Evolutionary conservation across 441 rosid species (phyloP), one percentile per base, ranked within the genome.

Genomic region (Brassica balearica): DNA sequence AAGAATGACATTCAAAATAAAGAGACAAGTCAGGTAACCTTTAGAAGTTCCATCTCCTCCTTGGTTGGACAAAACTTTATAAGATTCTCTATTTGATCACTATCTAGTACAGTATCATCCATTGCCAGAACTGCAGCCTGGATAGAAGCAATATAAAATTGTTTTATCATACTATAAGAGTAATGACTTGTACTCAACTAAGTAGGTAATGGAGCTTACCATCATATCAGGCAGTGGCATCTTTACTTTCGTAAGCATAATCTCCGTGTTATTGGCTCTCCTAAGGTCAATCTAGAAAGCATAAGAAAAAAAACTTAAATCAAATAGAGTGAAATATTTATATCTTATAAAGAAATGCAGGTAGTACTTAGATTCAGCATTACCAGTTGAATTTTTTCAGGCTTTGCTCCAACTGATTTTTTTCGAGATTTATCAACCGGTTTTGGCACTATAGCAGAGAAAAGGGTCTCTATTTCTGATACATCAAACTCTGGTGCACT

Each of bases 21-120:
- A 75, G 38, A 80, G 77, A 77, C 51, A 59, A 82, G 80, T n/a
- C 56, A 77, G 71, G 66, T 72, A 78, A 96, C 99, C 99, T 96
- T 92, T 62, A 96, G 94, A 83, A 84, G 91, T 82, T 96, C 99
- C 97, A 94, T 94, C 88, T 96, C 99, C 84, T 96, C 99, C 84
- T 96, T 94, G 12, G 98, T 94, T 41, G 98, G 99, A 77, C 98
- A 96, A 82, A 94, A 94, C 69, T 92, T 94, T 82, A 96, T 92
- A 80, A 96, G 97, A 86, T 96, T 96, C 65, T 96, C 99, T 81
- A 96, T 94, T 81, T 96, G 99, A 84, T 96, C 99, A 82, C 85
- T 90, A 85, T 96, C 97, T 83, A 96, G 85, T 68, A 91, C 79
- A 34, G 95, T 81, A 6, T 90, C 99, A 87, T 96, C 98, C 98